Evolutionary conservation across 1,284 basidiomycete genomes (phyloP).

Genomic region (Phylloboletellus chloephorus): DNA sequence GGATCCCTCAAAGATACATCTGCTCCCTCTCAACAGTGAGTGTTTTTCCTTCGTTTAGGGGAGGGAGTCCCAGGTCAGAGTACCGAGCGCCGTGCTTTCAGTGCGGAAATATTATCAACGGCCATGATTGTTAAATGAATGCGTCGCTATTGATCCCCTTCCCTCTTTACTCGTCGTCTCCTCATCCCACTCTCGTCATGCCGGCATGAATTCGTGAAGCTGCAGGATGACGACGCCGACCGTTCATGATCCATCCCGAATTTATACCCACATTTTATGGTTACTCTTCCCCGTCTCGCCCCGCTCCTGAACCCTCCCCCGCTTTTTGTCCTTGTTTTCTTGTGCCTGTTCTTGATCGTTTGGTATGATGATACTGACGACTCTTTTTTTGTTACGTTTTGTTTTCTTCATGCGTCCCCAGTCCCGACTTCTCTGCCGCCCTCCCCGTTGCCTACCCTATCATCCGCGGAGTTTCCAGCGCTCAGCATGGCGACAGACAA

Average conservation of each 20-base stretch:
- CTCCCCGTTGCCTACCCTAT: constrained; percentile 51
- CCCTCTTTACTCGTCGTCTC: constrained; percentile 16
- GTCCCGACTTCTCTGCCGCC: constrained; percentile 43
- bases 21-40: constrained; percentile 58
- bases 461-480: constrained; percentile 70
- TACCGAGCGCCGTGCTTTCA: constrained; percentile 80
- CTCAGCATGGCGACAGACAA: constrained; percentile 32
- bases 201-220: constrained; percentile 28
- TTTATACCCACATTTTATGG: constrained; percentile 4
- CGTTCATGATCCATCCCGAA: constrained; percentile 16
- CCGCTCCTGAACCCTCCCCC: constrained; percentile 16
- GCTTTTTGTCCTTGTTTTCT: constrained; percentile 34
- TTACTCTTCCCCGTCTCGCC: constrained; percentile 3
- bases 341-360: constrained; percentile 38
- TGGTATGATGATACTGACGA: constrained; percentile 46
- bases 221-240: constrained; percentile 24
- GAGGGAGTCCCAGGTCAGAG: constrained; percentile 68
- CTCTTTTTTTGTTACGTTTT: constrained; percentile 36
- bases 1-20: constrained; percentile 33
- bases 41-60: constrained; percentile 49
- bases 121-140: constrained; percentile 44
- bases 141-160: constrained; percentile 21
- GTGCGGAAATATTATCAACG: constrained; percentile 71
- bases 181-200: constrained; percentile 20
- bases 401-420: constrained; percentile 26